A percentile compares a stretch with the other conserved stretches of the same genome.
Evolutionary conservation across 2,329 filamentous ascomycete genomes (phyloP).

Genomic region (Sporothrix euskadiensis): DNA sequence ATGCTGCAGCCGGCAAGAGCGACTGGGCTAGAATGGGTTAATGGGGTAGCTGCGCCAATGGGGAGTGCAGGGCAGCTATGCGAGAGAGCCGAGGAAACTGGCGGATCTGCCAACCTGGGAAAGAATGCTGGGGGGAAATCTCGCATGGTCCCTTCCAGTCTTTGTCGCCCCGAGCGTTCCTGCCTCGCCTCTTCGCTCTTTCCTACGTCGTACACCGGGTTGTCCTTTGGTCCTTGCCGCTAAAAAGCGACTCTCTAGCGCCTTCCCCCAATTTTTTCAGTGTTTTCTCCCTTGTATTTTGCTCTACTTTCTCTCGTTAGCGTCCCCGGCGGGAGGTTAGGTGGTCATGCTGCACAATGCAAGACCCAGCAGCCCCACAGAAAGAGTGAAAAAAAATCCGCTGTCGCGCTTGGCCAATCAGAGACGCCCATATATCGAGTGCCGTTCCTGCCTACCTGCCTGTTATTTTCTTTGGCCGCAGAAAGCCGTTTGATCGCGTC

Average conservation of each 20-base stretch:
- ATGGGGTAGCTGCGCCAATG: constrained; percentile 22
- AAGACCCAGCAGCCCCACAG: constrained; percentile 1
- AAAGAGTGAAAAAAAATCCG: constrained; percentile 22
- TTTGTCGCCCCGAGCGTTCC: background rate
- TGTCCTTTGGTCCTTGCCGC: constrained; percentile 19
- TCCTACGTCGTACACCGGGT: constrained; percentile 10
- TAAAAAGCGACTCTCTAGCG: background rate
- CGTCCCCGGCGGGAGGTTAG: background rate
- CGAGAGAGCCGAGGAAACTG: constrained; percentile 29
- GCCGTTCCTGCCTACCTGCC: background rate
- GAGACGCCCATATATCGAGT: background rate
- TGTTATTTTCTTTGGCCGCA: background rate
- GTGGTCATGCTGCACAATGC: constrained; percentile 3
- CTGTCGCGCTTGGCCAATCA: background rate
- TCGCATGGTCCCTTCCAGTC: background rate
- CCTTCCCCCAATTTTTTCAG: background rate
- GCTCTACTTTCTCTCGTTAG: background rate
- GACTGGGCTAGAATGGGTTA: constrained; percentile 18
- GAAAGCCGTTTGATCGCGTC: background rate
- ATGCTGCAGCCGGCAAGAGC: constrained; percentile 15
- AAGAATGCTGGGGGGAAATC: background rate
- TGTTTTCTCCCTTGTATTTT: background rate
- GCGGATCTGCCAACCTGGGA: constrained; percentile 22
- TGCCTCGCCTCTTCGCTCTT: constrained; percentile 22
- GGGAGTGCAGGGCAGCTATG: background rate